Percentiles rank a stretch among this genome's conserved stretches.
phyloP scores from a whole-genome alignment of 2,329 filamentous ascomycete species.

The Trichoderma afroharzianum region DNA sequence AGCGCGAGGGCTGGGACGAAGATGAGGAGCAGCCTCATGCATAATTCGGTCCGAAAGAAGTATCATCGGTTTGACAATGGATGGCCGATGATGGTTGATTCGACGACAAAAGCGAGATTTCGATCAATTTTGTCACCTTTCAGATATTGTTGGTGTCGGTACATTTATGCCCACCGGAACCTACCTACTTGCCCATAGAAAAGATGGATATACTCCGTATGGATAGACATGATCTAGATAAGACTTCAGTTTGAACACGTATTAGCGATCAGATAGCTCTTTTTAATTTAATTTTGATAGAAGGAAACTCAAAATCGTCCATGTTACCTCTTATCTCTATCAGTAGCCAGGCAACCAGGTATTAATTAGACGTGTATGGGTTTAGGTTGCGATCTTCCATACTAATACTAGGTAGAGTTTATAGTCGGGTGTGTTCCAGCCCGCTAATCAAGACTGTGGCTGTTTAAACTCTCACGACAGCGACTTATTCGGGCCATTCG shows the following conservation, averaged over 20 bases:
- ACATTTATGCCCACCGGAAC: neutral
- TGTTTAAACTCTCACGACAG: neutral
- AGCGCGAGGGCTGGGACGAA: slow-evolving; percentile 8
- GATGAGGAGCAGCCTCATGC: neutral
- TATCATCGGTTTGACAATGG: neutral
- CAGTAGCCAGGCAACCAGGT: neutral
- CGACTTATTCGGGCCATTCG: neutral
- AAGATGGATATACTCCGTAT: neutral
- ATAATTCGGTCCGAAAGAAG: neutral
- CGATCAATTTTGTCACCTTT: neutral
- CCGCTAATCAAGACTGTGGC: neutral
- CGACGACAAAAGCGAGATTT: neutral
- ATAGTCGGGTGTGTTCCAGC: neutral
- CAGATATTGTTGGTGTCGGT: neutral
- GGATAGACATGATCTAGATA: neutral
- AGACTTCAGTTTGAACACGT: neutral
- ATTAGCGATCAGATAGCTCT: neutral
- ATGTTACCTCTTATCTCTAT: neutral
- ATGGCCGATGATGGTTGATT: neutral
- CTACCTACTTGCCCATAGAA: no score
- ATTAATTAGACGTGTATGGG: neutral
- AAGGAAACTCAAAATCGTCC: neutral
- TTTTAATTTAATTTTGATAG: neutral
- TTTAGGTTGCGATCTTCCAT: neutral
- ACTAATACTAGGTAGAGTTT: no score